A percentile compares a stretch with the other conserved stretches of the same genome.
These are phyloP conservation scores for Panaeolus cyanescens DNA, from an alignment of 768 basidiomycete genomes.

Conservation along the genomic window DNA sequence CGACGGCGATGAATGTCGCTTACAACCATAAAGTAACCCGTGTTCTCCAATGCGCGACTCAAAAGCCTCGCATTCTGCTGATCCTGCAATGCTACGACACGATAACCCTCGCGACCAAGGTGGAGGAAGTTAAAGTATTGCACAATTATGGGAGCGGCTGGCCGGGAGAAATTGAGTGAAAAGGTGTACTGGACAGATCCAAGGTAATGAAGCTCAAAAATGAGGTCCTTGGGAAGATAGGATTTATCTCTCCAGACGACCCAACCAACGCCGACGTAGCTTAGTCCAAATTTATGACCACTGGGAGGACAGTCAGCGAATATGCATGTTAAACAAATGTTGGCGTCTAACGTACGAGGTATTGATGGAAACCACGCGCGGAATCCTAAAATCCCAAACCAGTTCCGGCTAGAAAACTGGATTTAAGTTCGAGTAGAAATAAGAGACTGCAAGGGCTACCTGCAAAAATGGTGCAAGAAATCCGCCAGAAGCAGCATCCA, in stretches of 20 bases:
- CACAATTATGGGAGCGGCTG: constrained; percentile 61
- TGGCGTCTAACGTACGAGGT: constrained; percentile 36
- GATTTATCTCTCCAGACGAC: constrained; percentile 65
- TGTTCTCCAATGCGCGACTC: constrained; percentile 59
- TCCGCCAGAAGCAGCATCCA: constrained; percentile 67
- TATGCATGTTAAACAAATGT: constrained; percentile 33
- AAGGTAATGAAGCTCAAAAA: constrained; percentile 65
- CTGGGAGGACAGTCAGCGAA: constrained; percentile 48
- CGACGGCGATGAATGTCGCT: constrained; percentile 55
- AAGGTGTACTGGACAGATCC: constrained; percentile 75
- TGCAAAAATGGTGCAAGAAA: constrained; percentile 66
- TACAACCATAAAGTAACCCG: constrained; percentile 51
- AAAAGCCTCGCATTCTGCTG: constrained; percentile 63
- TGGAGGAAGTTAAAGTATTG: constrained; percentile 67
- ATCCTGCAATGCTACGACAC: constrained; percentile 45
- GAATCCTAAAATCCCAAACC: constrained; percentile 62
- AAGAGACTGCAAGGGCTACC: constrained; percentile 19
- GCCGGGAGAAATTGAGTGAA: constrained; percentile 61
- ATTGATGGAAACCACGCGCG: constrained; percentile 62
- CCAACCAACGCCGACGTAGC: constrained; percentile 65
- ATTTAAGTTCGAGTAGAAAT: constrained; percentile 22
- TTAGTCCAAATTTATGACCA: constrained; percentile 62
- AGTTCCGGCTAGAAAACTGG: constrained; percentile 44
- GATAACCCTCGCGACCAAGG: constrained; percentile 59
- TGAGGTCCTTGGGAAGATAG: constrained; percentile 66